Percentiles rank a stretch among this genome's conserved stretches.
These are phyloP conservation scores for Sporothrix humicola DNA, from an alignment of 2,329 filamentous ascomycete genomes.

Conservation along the genomic window DNA sequence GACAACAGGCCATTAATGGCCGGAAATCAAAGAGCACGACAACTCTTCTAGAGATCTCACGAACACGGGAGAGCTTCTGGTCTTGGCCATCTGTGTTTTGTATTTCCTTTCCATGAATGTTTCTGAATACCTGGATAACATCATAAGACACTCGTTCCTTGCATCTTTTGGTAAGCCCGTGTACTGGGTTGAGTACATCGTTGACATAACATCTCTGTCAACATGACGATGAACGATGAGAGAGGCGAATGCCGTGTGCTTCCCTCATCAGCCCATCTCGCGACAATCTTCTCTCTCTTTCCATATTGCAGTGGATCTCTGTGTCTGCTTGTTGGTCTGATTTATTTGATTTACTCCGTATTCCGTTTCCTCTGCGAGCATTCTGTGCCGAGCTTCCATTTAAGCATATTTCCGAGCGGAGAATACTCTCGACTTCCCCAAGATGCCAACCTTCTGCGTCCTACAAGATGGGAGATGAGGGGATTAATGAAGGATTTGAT, in stretches of 20 bases:
- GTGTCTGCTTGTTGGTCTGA: neutral
- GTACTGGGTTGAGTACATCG: too few species aligned
- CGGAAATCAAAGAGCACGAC: neutral
- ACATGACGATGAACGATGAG: too few species aligned
- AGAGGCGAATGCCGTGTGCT: too few species aligned
- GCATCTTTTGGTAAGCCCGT: neutral
- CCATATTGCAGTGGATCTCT: constrained; percentile 22
- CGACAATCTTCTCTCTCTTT: neutral
- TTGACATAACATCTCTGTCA: too few species aligned
- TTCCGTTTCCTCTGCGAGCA: neutral
- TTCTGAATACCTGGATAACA: neutral
- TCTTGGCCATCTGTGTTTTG: neutral
- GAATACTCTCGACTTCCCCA: neutral
- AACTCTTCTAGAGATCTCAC: neutral
- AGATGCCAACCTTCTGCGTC: neutral
- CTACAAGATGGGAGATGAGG: neutral
- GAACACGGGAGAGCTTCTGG: neutral
- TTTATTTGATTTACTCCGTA: too few species aligned
- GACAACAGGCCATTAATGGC: neutral
- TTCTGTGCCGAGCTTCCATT: constrained; percentile 5
- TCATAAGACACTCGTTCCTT: neutral
- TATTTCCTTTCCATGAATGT: neutral
- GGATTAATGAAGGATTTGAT: neutral
- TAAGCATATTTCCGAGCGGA: constrained; percentile 15
- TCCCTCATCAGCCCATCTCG: neutral